Conservation (phyloP, 768 basidiomycete species). For the Daedalea quercina region DNA sequence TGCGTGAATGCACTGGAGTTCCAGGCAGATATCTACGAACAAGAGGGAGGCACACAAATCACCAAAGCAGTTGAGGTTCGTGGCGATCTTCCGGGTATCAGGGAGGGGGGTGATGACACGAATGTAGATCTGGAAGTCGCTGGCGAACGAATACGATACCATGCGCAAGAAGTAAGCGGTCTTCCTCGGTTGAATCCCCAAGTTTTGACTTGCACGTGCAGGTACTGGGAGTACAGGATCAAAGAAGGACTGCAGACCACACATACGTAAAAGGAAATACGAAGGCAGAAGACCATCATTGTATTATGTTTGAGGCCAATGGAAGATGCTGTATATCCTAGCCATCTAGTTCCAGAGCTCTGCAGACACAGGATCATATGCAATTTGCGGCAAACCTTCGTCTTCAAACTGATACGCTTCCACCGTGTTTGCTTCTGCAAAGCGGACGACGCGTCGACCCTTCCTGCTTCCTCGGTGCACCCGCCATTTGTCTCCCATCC, state of each 20-base stretch:
- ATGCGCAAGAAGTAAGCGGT: slow-evolving; percentile 65
- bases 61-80: slow-evolving; percentile 31
- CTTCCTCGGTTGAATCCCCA: neutral
- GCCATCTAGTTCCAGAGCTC: too few species aligned
- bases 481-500: too few species aligned
- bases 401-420: too few species aligned
- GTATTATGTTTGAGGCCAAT: too few species aligned
- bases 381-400: too few species aligned
- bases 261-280: neutral
- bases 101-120: neutral
- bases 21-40: slow-evolving; percentile 69
- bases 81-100: neutral
- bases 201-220: slow-evolving; percentile 17
- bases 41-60: slow-evolving; percentile 41
- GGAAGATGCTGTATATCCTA: too few species aligned
- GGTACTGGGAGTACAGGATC: slow-evolving; percentile 78
- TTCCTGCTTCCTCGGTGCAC: too few species aligned
- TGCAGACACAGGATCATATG: too few species aligned
- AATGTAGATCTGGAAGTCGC: slow-evolving; percentile 58
- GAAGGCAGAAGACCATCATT: neutral
- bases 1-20: slow-evolving; percentile 80
- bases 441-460: too few species aligned
- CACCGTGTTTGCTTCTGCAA: too few species aligned
- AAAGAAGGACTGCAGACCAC: slow-evolving; percentile 37
- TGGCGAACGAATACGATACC: slow-evolving; percentile 64